Conservation (phyloP, 1,284 basidiomycete genomes). For the Cryptococcus floricola region DNA sequence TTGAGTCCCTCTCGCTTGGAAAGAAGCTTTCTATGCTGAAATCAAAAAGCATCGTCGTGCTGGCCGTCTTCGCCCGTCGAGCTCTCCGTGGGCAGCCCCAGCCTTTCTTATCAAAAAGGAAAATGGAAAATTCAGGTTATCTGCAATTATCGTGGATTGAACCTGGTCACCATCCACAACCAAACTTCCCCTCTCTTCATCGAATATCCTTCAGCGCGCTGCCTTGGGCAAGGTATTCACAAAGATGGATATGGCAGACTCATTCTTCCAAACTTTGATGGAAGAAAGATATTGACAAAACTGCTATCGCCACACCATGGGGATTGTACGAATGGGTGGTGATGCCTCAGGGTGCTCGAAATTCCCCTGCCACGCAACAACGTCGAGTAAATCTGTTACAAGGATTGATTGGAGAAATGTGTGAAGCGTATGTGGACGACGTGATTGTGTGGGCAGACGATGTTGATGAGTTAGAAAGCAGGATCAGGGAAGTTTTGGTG, state of each 20-base stretch:
- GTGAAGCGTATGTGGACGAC: conserved; percentile 2
- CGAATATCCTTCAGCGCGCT: neutral
- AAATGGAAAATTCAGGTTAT: no score
- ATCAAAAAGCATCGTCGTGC: neutral
- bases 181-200: neutral
- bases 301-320: neutral
- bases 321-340: neutral
- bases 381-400: neutral
- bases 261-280: conserved; percentile 2
- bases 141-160: neutral
- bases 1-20: no score
- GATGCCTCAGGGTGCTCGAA: neutral
- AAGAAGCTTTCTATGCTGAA: no score
- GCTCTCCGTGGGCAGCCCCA: neutral
- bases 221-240: neutral
- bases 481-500: neutral
- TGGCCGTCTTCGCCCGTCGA: neutral
- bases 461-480: neutral
- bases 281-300: neutral
- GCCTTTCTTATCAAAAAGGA: neutral
- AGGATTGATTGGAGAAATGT: neutral
- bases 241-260: neutral
- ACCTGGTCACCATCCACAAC: neutral
- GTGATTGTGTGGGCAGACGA: neutral
- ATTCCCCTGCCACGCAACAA: neutral